Evolutionary conservation across 2,329 filamentous ascomycete species (phyloP), one percentile per base, ranked within the genome.

Genomic region (Akanthomyces uredinophilus): DNA sequence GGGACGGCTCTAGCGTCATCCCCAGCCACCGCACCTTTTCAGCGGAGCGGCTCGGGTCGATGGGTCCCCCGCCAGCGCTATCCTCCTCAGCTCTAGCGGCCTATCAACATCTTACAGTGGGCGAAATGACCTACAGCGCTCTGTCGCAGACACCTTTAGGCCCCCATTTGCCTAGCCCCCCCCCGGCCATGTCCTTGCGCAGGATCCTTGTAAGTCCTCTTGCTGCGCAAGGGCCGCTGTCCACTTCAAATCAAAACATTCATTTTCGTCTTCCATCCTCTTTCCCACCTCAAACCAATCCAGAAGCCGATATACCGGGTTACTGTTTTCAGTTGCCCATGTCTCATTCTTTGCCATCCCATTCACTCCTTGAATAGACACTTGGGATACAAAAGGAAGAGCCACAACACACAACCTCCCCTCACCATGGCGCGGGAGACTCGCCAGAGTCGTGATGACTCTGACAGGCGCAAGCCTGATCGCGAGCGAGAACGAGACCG

Each of bases 401-500:
- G 10, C 41, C 7, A 20, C 47, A 35, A 20, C 47, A 35, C 27
- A 7, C 18, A 22, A 27, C n/a, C 10, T n/a, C 39, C 27, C 32
- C 44, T 29, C 41, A 76, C 71, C 71, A 84, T 81, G 80, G 81
- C 83, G 81, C 77, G 79, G 76, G 78, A 80, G 70, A 75, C 78
- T 74, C 81, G 81, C 70, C 79, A 82, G 76, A 84, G 82, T 75
- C 81, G 80, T 62, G 82, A 84, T 68, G 78, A 78, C 76, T 78
- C 78, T 70, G 77, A 80, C 71, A 80, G 82, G 71, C 80, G 81
- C 76, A 71, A 70, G 67, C 69, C 70, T 64, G 70, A 74, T 63
- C 64, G 64, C 46, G 70, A 71, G 68, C 70, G 70, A 68, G 70
- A 68, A 63, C 16, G 62, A 58, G 57, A 64, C 47, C 57, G 46